Evolutionary conservation across 2,329 filamentous ascomycete species (phyloP).

Genomic region (Apiospora sp.): DNA sequence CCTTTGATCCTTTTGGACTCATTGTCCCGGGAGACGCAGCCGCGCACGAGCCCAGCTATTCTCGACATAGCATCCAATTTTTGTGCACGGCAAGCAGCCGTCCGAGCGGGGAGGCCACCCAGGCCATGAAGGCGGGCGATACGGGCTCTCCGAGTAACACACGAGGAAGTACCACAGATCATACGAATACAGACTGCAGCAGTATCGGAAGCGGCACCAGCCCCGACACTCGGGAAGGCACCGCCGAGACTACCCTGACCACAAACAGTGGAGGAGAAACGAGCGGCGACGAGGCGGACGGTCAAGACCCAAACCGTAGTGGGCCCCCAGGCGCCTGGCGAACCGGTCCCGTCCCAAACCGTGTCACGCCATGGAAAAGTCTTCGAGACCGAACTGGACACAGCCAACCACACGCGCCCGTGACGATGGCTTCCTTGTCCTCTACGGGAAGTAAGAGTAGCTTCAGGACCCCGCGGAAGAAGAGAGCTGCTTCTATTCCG

Average conservation of each 20-base stretch:
- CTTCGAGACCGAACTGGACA: not conserved
- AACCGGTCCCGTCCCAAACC: not conserved
- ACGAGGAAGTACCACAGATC: slow-evolving; percentile 9
- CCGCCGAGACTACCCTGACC: slow-evolving; percentile 14
- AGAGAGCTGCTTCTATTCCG: not conserved
- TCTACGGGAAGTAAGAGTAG: not conserved
- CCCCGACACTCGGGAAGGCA: slow-evolving; percentile 2
- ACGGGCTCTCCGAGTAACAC: not conserved
- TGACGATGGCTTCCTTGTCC: not conserved
- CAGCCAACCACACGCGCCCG: slow-evolving; percentile 6
- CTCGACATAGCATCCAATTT: slow-evolving; percentile 18
- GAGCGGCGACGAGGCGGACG: slow-evolving; percentile 14
- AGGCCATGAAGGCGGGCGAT: slow-evolving; percentile 12
- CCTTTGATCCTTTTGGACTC: slow-evolving; percentile 14
- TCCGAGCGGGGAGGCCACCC: not conserved
- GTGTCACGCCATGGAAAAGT: not conserved
- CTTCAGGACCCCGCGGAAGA: not conserved
- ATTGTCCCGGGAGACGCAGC: slow-evolving; percentile 19
- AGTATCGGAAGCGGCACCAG: slow-evolving; percentile 18
- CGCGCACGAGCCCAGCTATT: not conserved
- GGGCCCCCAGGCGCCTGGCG: not conserved
- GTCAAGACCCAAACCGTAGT: slow-evolving; percentile 1
- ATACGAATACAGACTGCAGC: slow-evolving; percentile 9
- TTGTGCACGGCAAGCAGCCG: not conserved
- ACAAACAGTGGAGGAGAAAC: slow-evolving; percentile 5